These are phyloP conservation scores for Yamadazyma laniorum DNA, from an alignment of 805 yeast species.

Conservation along the genomic window DNA sequence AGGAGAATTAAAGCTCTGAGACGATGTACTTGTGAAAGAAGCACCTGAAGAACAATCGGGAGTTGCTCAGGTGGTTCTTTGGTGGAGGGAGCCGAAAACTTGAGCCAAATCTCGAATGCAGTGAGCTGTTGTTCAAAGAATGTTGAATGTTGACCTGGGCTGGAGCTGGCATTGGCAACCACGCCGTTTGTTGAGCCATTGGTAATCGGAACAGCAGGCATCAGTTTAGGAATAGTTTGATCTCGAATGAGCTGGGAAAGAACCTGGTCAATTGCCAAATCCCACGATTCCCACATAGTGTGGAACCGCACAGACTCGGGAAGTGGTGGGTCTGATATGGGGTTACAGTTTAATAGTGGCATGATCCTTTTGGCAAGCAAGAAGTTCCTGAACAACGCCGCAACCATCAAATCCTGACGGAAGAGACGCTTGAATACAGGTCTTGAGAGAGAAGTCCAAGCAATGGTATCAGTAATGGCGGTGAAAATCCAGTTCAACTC, in stretches of 20 bases:
- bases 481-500: constrained; percentile 97
- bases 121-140: constrained; percentile 95
- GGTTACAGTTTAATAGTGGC: constrained; percentile 92
- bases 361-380: constrained; percentile 87
- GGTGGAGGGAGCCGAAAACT: constrained; percentile 76
- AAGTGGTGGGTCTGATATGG: constrained; percentile 87
- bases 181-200: constrained; percentile 20
- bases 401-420: constrained; percentile 94
- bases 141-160: constrained; percentile 66
- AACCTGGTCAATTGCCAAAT: constrained; percentile 92
- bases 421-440: constrained; percentile 86
- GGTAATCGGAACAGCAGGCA: constrained; percentile 1
- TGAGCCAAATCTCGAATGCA: constrained; percentile 95
- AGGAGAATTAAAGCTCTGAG: constrained; percentile 81
- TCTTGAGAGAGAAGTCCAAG: constrained; percentile 90
- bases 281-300: constrained; percentile 98
- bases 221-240: background rate
- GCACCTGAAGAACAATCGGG: constrained; percentile 89
- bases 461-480: constrained; percentile 96
- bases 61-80: constrained; percentile 91
- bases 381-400: constrained; percentile 92
- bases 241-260: constrained; percentile 63
- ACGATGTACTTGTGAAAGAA: constrained; percentile 91
- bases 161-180: background rate
- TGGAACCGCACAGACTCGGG: constrained; percentile 81